Conservation (phyloP, 208 protist genomes). For the Naegleria fowleri region DNA sequence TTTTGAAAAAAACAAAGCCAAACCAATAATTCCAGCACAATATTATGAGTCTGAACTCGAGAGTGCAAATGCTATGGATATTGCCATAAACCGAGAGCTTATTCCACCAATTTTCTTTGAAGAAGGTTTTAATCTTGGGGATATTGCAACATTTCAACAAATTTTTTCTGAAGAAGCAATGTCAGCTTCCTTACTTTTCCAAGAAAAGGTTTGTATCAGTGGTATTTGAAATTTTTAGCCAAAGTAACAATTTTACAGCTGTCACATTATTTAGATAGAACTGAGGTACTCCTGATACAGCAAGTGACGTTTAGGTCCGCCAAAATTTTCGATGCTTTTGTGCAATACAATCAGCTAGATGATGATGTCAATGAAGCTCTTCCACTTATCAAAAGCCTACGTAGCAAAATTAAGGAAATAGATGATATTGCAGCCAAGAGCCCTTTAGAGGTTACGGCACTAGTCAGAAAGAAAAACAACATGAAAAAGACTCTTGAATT, state of each 20-base stretch:
- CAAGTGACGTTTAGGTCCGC: not conserved
- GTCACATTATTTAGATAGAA: slow-evolving; percentile 1
- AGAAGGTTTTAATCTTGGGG: not conserved
- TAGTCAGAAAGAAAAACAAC: not conserved
- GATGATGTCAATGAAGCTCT: not conserved
- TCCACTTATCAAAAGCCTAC: not conserved
- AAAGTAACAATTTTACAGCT: not conserved
- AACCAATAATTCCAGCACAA: not conserved
- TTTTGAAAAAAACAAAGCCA: not conserved
- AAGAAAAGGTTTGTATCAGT: not conserved
- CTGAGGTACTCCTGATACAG: not conserved
- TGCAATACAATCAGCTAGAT: not conserved
- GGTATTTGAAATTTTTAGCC: not conserved
- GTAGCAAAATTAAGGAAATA: not conserved
- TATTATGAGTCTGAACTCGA: not conserved
- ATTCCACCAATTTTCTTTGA: not conserved
- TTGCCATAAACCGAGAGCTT: not conserved
- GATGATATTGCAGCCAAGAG: not conserved
- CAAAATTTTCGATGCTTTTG: slow-evolving; percentile 19
- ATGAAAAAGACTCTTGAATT: not conserved
- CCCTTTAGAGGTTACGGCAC: not conserved
- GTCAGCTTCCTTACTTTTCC: not conserved
- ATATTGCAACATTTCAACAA: not conserved
- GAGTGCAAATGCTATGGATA: not conserved
- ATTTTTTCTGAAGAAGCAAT: not conserved